A percentile compares a stretch with the other conserved stretches of the same genome.
These are phyloP conservation scores for Coemansia asiatica DNA, from an alignment of 192 early-diverging fungal species.

Conservation along the genomic window DNA sequence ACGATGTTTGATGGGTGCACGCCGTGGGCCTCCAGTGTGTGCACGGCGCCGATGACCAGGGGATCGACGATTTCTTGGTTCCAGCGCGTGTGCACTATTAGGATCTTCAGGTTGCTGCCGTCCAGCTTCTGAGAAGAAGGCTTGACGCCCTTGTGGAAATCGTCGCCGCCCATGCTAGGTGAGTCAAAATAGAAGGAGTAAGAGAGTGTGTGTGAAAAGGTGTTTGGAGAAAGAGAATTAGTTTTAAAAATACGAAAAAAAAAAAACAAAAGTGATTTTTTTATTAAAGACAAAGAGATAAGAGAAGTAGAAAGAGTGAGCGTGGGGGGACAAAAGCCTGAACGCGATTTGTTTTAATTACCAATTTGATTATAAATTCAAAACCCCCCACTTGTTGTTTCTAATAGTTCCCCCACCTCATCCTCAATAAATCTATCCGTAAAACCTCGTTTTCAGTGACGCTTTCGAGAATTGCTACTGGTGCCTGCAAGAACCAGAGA, in stretches of 20 bases:
- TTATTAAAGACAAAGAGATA: too few species aligned
- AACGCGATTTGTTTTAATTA: too few species aligned
- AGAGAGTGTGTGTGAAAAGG: too few species aligned
- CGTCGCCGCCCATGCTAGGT: constrained; percentile 45
- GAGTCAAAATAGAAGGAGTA: background rate
- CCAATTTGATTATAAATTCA: too few species aligned
- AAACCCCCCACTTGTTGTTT: too few species aligned
- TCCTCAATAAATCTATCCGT: too few species aligned
- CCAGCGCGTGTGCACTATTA: constrained; percentile 95
- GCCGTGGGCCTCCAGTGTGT: constrained; percentile 66
- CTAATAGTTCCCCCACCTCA: too few species aligned
- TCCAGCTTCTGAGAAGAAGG: constrained; percentile 58
- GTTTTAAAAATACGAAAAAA: too few species aligned
- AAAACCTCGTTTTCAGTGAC: too few species aligned
- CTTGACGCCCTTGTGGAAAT: constrained; percentile 76
- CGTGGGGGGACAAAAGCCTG: too few species aligned
- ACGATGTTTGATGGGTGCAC: constrained; percentile 76
- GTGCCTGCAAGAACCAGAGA: background rate
- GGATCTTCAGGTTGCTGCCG: constrained; percentile 64
- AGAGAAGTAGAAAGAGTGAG: background rate
- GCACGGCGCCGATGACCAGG: constrained; percentile 71
- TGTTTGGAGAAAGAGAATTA: too few species aligned
- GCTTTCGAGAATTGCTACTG: background rate
- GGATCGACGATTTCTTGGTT: constrained; percentile 83
- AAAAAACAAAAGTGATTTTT: background rate